Conservation (phyloP, 768 basidiomycete species). For the Udeniomyces megalosporus region DNA sequence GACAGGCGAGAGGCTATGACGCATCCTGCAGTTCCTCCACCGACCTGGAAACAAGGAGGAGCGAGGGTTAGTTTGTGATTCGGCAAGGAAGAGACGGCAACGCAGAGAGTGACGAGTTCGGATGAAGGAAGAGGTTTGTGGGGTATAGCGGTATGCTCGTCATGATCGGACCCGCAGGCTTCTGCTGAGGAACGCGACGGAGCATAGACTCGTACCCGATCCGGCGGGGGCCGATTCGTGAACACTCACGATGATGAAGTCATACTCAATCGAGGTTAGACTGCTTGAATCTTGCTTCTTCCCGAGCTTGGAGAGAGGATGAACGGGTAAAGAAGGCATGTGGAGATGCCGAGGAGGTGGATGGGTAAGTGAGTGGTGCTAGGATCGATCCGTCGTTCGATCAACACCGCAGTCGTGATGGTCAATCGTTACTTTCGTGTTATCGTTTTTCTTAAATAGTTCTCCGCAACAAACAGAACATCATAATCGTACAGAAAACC, state of each 20-base stretch:
- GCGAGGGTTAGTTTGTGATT: not conserved
- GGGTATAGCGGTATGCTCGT: too few relatives aligned
- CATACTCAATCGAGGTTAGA: not conserved
- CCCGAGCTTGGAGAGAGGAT: slow-evolving; percentile 3
- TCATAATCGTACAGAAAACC: too few relatives aligned
- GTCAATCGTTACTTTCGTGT: too few relatives aligned
- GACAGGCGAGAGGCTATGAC: slow-evolving; percentile 15
- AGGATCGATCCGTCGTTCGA: too few relatives aligned
- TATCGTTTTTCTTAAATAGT: too few relatives aligned
- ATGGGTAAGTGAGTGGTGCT: too few relatives aligned
- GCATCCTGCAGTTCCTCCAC: slow-evolving; percentile 14
- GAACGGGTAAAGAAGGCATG: not conserved
- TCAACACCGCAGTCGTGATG: too few relatives aligned
- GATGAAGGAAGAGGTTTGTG: too few relatives aligned
- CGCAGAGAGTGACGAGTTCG: not conserved
- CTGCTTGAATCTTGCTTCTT: not conserved
- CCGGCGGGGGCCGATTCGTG: too few relatives aligned
- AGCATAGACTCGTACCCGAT: not conserved
- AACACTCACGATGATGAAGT: slow-evolving; percentile 11
- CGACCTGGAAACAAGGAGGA: not conserved
- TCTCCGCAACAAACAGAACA: too few relatives aligned
- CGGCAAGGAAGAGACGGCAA: too few relatives aligned
- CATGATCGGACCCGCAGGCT: not conserved
- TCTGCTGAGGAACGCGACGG: not conserved
- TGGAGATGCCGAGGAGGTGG: not conserved